Conservation (phyloP, 257 asterid genomes). For the Nicotiana paniculata region DNA sequence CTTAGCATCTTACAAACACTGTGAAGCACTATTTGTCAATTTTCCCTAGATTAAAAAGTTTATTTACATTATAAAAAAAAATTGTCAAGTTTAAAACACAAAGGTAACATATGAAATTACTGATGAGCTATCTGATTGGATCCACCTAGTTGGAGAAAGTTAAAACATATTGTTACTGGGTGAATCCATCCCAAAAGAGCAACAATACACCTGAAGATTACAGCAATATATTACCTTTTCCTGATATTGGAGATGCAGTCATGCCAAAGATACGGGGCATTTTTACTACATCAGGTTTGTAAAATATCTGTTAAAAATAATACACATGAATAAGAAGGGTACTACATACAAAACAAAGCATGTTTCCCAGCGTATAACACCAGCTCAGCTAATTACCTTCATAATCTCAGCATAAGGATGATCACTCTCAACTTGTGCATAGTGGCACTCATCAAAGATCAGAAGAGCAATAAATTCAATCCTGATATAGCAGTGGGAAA, state of each 20-base stretch:
- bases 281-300: slow-evolving; percentile 46
- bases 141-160: neutral
- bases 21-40: neutral
- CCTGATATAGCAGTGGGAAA: slow-evolving; percentile 75
- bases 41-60: neutral
- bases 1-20: neutral
- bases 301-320: slow-evolving; percentile 56
- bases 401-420: slow-evolving; percentile 97
- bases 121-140: neutral
- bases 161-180: neutral
- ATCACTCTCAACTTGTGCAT: slow-evolving; percentile 86
- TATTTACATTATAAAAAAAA: neutral
- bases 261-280: slow-evolving; percentile 97
- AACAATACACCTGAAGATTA: neutral
- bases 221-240: slow-evolving; percentile 60
- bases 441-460: slow-evolving; percentile 96
- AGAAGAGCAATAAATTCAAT: slow-evolving; percentile 77
- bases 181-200: neutral
- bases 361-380: neutral
- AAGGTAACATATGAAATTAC: neutral
- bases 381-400: slow-evolving; percentile 53
- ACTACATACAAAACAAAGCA: neutral
- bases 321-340: slow-evolving; percentile 22
- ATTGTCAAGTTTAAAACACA: neutral
- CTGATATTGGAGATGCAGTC: slow-evolving; percentile 95